A percentile compares a stretch with the other conserved stretches of the same genome.
Evolutionary conservation across 148 eudicot genomes (phyloP).

Genomic region (Persicaria maculosa): DNA sequence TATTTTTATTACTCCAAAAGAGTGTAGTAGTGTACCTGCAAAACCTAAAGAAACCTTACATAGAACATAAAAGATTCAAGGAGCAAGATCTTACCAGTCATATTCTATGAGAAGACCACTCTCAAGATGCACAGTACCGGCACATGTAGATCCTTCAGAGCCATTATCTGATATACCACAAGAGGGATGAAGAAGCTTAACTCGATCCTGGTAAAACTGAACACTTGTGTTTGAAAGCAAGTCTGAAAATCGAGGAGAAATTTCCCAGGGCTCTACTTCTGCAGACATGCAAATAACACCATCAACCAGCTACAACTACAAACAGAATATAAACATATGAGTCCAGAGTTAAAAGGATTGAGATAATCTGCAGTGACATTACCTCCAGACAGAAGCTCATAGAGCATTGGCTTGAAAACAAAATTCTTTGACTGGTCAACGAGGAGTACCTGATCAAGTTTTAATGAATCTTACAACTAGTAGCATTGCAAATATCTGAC

Average conservation of each 20-base stretch:
- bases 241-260: conserved; percentile 91
- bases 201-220: conserved; percentile 79
- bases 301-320: conserved; percentile 14
- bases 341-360: not conserved
- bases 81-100: conserved; percentile 68
- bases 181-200: conserved; percentile 55
- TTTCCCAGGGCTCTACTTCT: conserved; percentile 98
- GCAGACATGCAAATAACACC: conserved; percentile 23
- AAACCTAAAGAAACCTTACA: not conserved
- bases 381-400: conserved; percentile 97
- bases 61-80: not conserved
- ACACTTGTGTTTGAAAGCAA: conserved; percentile 69
- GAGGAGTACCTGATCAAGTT: conserved; percentile 67
- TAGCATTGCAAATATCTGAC: not conserved
- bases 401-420: conserved; percentile 96
- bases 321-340: not conserved
- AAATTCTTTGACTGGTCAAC: conserved; percentile 91
- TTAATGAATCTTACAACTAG: conserved; percentile 11
- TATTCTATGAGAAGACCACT: conserved; percentile 81
- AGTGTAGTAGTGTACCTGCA: not conserved
- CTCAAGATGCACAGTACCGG: conserved; percentile 85
- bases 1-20: not conserved
- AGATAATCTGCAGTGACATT: conserved; percentile 9
- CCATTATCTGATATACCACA: conserved; percentile 37
- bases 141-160: conserved; percentile 35